Base-by-base conservation (phyloP, 2,329 filamentous ascomycete genomes). In the Diaporthe eres region DNA sequence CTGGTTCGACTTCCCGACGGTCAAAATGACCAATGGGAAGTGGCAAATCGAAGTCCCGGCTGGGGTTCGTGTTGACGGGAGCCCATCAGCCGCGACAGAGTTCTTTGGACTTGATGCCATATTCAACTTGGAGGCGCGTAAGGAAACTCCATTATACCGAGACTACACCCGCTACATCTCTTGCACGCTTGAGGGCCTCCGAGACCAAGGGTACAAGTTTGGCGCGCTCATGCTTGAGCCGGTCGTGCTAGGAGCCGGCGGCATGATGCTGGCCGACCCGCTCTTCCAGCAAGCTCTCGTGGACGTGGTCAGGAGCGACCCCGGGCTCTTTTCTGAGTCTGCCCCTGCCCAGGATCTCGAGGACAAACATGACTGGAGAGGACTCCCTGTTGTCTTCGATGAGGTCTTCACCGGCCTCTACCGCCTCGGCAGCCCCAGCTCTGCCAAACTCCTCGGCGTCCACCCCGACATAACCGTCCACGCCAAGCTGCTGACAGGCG, bases 331-430 rank as follows among this genome's bases (percentile, higher is more conserved):
- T 78, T 65, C 71, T 7, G 19, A n/a, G 22, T 63, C 71, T 13
- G 15, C n/a, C 42, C 9, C 58, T 22, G 83, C 85, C 51, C 75
- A 80, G 8, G 76, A 78, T 17, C 44, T 71, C 19, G 42, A 71
- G 1, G 53, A 47, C 10, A 15, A 28, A 17, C 70, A n/a, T 4
- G 1, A 28, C 42, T 97, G 95, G 95, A 87, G 88, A 1, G 94
- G 95, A 2, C 88, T 97, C 5, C 95, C 95, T 0, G 86, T 97
- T 53, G 88, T 97, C 79, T 95, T 95, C 78, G 95, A 98, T 81
- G 95, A 97, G 82, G 95, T 97, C 49, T 97, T 98, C 84, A 96
- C 94, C 0, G 95, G 95, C 1, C 86, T 97, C 6, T 96, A 96
- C 82, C 94, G 95, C 17, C 91, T 98, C 0, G 95, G 95, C 2